Percentiles rank a stretch among this genome's conserved stretches.
phyloP scores from a whole-genome alignment of 2,329 filamentous ascomycete species.

The Penicillium thymicola region DNA sequence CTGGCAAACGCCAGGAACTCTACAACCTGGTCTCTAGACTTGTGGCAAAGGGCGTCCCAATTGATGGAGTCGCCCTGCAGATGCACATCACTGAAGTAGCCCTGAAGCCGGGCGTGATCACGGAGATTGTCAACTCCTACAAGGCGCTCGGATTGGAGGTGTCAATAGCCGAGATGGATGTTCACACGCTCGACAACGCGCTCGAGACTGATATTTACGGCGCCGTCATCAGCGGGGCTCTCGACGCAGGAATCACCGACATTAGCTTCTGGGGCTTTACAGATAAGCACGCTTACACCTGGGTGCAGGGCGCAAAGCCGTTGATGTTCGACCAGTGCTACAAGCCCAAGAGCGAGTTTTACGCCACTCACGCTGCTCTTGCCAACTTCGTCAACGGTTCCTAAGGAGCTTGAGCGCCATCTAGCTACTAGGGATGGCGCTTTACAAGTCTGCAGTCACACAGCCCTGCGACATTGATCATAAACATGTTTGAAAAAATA shows the following conservation, averaged over 20 bases:
- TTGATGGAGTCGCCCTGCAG: neutral
- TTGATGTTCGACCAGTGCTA: constrained; percentile 17
- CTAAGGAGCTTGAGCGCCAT: neutral
- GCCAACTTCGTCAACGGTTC: neutral
- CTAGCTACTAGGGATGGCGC: neutral
- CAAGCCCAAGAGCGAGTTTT: constrained; percentile 6
- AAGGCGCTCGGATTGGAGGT: neutral
- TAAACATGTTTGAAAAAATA: too few relatives aligned
- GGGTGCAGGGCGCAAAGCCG: constrained; percentile 11
- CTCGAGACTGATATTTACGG: neutral
- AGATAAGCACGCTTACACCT: constrained; percentile 16
- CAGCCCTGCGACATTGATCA: too few relatives aligned
- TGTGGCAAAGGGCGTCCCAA: neutral
- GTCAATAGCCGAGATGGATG: neutral
- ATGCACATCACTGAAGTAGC: neutral
- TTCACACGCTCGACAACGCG: neutral
- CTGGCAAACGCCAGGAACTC: neutral
- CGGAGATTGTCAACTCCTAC: neutral
- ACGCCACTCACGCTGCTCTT: constrained; percentile 6
- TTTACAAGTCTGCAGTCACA: neutral
- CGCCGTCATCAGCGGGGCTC: constrained; percentile 4
- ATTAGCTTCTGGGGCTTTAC: constrained; percentile 15
- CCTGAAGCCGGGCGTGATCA: neutral
- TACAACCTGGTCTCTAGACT: neutral
- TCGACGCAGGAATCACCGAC: constrained; percentile 7